Evolutionary conservation across 208 protist species (phyloP).

Genomic region (Wallacemonas sp.): DNA sequence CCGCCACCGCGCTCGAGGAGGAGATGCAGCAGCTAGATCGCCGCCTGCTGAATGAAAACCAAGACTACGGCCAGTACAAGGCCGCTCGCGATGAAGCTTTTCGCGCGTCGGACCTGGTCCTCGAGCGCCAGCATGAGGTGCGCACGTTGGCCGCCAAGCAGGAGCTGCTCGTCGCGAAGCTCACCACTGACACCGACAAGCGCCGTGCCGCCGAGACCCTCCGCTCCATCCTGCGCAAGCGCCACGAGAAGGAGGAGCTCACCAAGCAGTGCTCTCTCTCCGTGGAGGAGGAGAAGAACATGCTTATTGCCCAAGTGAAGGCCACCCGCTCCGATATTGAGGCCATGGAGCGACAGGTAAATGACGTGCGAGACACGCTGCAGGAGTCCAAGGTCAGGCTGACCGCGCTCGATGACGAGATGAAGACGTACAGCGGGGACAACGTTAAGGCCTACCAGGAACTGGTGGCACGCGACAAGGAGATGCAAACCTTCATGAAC

Average conservation of each 20-base stretch:
- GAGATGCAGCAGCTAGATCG: conserved; percentile 79
- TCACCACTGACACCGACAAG: conserved; percentile 79
- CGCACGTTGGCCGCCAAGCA: conserved; percentile 82
- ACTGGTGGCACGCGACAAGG: conserved; percentile 78
- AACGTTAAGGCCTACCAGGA: conserved; percentile 84
- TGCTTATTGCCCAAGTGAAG: conserved; percentile 82
- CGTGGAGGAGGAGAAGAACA: conserved; percentile 83
- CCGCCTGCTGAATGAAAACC: conserved; percentile 72
- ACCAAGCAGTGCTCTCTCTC: conserved; percentile 77
- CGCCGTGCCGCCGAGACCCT: conserved; percentile 68
- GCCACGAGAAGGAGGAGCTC: conserved; percentile 66
- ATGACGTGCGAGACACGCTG: conserved; percentile 72
- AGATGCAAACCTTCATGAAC: conserved; percentile 89
- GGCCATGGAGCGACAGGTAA: conserved; percentile 82
- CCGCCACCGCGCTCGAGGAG: conserved; percentile 63
- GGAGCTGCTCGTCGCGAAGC: conserved; percentile 74
- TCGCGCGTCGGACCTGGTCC: conserved; percentile 72
- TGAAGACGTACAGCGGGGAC: conserved; percentile 87
- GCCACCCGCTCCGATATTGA: conserved; percentile 79
- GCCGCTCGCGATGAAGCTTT: conserved; percentile 71
- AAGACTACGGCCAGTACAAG: conserved; percentile 78
- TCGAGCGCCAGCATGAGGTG: conserved; percentile 79
- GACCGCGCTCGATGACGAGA: conserved; percentile 72
- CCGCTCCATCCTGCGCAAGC: conserved; percentile 73
- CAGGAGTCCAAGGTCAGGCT: conserved; percentile 69